Base-by-base conservation (phyloP, 2,329 filamentous ascomycete species). In the Cordyceps militaris region DNA sequence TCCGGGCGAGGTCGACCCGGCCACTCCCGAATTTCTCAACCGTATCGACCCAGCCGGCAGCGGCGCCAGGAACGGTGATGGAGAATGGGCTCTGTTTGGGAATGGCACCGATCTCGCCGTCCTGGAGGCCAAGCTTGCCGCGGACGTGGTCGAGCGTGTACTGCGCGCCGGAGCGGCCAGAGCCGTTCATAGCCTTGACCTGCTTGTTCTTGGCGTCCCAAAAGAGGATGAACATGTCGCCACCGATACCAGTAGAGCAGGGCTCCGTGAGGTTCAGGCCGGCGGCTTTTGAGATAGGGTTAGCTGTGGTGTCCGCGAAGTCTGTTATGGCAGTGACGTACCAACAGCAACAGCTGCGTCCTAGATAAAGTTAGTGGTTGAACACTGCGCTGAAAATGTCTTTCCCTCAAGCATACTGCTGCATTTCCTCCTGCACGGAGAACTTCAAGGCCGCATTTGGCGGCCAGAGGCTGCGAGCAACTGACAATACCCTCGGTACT, bases 171-270 rank as follows among this genome's bases (percentile, higher is more conserved):
- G 91, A 84, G 28, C 94, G 85, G n/a, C 94, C 94, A 1, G 92
- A 97, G 21, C 92, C 94, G 71, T 99, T 99, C 71, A 97, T 76
- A 10, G 91, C 89, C 56, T 85, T 87, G 9, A 97, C 87, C 62
- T 88, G 88, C 68, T 88, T 88, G 0, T 86, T 89, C 64, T 87
- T 82, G 43, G 91, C 90, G 69, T 95, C 83, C 76, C 93, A 97
- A 78, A 84, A 97, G 36, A 97, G 83, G 71, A 92, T 92, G 75
- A 97, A 99, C 85, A 96, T 91, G 74, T 99, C 94, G 61, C 94
- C 94, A 58, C 94, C 94, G 60, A 99, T 97, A 42, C 94, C 94
- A 0, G 94, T 97, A 6, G 89, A 94, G 59, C 86, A 85, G 8
- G 94, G 94, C 69, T 99, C 94, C 0, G 93, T 96, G 68, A 97